A percentile compares a stretch with the other conserved stretches of the same genome.
phyloP scores from a whole-genome alignment of 176 grass and related monocot genomes.

The Avena atlantica region DNA sequence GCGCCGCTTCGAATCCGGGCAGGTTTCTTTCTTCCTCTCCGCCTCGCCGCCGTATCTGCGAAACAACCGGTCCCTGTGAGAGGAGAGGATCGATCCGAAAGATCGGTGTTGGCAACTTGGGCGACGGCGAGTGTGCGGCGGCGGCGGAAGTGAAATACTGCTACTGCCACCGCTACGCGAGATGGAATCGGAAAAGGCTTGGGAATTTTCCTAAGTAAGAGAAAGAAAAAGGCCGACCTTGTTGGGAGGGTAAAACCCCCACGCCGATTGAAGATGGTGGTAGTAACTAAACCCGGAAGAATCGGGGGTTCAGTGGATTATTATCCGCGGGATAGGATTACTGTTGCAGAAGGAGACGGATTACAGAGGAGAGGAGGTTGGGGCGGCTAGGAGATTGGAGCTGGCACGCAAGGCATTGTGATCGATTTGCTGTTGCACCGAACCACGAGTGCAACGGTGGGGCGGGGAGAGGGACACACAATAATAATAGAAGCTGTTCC shows the following conservation, averaged over 20 bases:
- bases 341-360: conserved; percentile 21
- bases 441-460: not conserved
- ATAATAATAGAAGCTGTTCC: no score
- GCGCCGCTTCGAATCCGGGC: not conserved
- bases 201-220: not conserved
- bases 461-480: no score
- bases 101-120: not conserved
- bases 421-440: conserved; percentile 49
- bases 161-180: not conserved
- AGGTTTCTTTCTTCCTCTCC: conserved; percentile 3
- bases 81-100: not conserved
- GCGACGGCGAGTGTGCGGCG: not conserved
- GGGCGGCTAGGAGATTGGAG: conserved; percentile 38
- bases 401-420: conserved; percentile 45
- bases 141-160: not conserved
- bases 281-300: not conserved
- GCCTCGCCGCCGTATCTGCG: conserved; percentile 22
- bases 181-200: not conserved
- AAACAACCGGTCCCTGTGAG: not conserved
- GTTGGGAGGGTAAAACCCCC: conserved; percentile 15
- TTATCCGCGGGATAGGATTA: not conserved
- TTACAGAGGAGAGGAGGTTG: not conserved
- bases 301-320: conserved; percentile 17
- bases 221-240: not conserved
- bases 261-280: conserved; percentile 6